Evolutionary conservation across 768 basidiomycete genomes (phyloP).

Genomic region (Suillus weaverae): DNA sequence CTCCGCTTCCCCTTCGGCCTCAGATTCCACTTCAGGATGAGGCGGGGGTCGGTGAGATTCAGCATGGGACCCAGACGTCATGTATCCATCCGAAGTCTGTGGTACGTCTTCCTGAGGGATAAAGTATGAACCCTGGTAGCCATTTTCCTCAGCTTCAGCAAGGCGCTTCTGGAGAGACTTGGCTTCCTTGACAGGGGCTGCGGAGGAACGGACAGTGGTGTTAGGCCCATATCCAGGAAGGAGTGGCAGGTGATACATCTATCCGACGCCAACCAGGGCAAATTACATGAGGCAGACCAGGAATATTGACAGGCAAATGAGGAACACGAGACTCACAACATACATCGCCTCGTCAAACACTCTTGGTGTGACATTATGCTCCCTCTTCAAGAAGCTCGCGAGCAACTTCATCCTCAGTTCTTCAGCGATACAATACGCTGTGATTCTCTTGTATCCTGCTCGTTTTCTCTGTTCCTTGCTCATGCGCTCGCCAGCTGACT

Average conservation of each 20-base stretch:
- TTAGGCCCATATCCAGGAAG: conserved; percentile 88
- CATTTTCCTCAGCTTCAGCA: conserved; percentile 87
- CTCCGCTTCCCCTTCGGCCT: conserved; percentile 15
- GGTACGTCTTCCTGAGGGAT: conserved; percentile 34
- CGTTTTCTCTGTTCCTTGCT: conserved; percentile 79
- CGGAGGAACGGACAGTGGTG: conserved; percentile 83
- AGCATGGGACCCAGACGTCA: conserved; percentile 46
- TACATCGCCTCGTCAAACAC: conserved; percentile 94
- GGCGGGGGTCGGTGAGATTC: conserved; percentile 30
- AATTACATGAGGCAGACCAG: conserved; percentile 5
- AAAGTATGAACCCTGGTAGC: conserved; percentile 88
- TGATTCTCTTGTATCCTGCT: conserved; percentile 78
- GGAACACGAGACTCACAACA: conserved; percentile 56
- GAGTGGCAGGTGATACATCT: conserved; percentile 92
- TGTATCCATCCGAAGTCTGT: conserved; percentile 55
- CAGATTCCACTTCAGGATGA: conserved; percentile 12
- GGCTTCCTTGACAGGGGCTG: conserved; percentile 49
- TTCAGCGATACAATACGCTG: conserved; percentile 89
- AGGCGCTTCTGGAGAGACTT: conserved; percentile 67
- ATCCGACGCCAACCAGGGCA: background rate
- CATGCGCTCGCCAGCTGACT: conserved; percentile 89
- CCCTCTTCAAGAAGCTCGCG: conserved; percentile 84
- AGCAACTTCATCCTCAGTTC: conserved; percentile 82
- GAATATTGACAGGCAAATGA: background rate
- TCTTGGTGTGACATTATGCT: conserved; percentile 86